Evolutionary conservation across 129 eudicot species (phyloP), one percentile per base, ranked within the genome.

Genomic region (Helichrysum umbraculigerum): DNA sequence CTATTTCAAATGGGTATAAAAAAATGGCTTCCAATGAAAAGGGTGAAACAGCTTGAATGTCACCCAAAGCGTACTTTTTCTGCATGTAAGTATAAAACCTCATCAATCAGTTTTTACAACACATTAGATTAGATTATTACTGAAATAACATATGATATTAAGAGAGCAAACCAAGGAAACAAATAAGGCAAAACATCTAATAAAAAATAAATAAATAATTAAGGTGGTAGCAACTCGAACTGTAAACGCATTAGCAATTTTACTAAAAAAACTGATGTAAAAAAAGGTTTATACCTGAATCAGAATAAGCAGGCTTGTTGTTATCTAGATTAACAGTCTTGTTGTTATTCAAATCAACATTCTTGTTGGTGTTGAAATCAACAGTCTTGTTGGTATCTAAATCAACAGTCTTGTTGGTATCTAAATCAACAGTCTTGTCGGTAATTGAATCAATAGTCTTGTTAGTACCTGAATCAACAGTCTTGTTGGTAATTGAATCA

Each of bases 401-500:
- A 6, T 33, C 79, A 65, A 14, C 64, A 6, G 16, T 64, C 34
- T 44, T 75, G 32, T 63, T 30, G 15, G 47, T 42, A 11, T 22
- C 61, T 12, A 60, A 14, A n/a, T 57, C 76, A 57, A 34, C 10
- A 12, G 0, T 33, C 68, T 73, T 59, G 15, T 59, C 42, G 70
- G 68, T 8, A 57, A 7, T 35, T 25, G 17, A 35, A 51, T 78
- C 78, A 79, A 37, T 33, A 7, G 44, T 62, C 66, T 50, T 56
- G 35, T 59, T 56, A 47, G 25, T 39, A 35, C 2, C 68, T 56
- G 44, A 51, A 37, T 72, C 83, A 50, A 54, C 52, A 7, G 61
- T 72, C 79, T 56, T 56, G 20, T 79, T 67, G 54, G 63, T 37
- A 66, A 5, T 68, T 39, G 20, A 29, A 11, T 79, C 68, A 41